These are phyloP conservation scores for Diaporthe velutina DNA, from an alignment of 2,329 filamentous ascomycete species.

Conservation along the genomic window DNA sequence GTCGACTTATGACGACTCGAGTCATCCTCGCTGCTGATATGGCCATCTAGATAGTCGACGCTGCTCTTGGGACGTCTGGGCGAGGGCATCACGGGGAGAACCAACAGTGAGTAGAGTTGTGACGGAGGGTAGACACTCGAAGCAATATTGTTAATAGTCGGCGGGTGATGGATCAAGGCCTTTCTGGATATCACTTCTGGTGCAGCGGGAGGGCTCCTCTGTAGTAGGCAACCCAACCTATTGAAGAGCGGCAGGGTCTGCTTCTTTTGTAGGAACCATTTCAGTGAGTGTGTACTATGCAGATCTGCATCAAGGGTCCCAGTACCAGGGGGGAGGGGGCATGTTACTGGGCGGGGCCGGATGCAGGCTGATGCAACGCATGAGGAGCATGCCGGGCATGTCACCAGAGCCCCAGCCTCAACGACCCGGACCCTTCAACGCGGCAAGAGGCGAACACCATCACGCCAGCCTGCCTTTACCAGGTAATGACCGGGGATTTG, in stretches of 20 bases:
- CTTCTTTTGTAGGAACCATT: conserved; percentile 33
- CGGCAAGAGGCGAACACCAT: conserved; percentile 13
- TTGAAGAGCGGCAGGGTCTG: not conserved
- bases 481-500: not conserved
- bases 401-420: conserved; percentile 12
- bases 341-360: not conserved
- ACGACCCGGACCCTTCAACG: not conserved
- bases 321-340: not conserved
- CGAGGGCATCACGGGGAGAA: conserved; percentile 32
- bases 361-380: conserved; percentile 31
- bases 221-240: not conserved
- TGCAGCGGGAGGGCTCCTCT: not conserved
- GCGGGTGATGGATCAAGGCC: not conserved
- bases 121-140: not conserved
- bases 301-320: conserved; percentile 33
- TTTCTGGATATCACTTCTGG: not conserved
- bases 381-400: not conserved
- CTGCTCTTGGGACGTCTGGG: conserved; percentile 27
- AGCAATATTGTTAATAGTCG: not conserved
- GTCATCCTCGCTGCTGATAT: conserved; percentile 35
- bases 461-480: conserved; percentile 1
- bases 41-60: conserved; percentile 26
- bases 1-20: conserved; percentile 14
- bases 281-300: not conserved
- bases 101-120: not conserved